phyloP scores from a whole-genome alignment of 23 red algal genomes.

The Gracilariopsis chorda region DNA sequence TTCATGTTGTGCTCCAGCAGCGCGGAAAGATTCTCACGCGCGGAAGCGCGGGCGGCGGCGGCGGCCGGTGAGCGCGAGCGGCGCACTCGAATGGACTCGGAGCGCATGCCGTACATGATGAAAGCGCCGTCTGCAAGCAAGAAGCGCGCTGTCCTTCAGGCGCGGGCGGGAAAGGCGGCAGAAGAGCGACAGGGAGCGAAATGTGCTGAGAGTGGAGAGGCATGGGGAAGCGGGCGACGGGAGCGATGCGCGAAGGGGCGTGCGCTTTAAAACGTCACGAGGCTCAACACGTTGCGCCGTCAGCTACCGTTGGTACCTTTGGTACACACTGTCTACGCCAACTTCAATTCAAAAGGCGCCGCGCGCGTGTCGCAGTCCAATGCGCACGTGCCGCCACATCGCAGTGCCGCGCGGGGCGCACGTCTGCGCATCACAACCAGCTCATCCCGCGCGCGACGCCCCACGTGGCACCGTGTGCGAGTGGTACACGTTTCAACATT shows the following conservation, averaged over 20 bases:
- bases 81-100: background rate
- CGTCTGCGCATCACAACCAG: background rate
- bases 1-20: background rate
- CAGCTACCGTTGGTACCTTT: too few species aligned
- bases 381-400: too few species aligned
- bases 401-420: background rate
- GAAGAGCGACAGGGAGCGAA: too few species aligned
- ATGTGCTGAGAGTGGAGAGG: too few species aligned
- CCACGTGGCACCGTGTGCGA: background rate
- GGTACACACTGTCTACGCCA: too few species aligned
- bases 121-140: background rate
- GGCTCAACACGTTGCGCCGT: too few species aligned
- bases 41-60: background rate
- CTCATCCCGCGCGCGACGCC: background rate
- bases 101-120: conserved; percentile 9
- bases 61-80: background rate
- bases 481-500: background rate
- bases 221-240: too few species aligned
- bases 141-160: too few species aligned
- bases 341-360: background rate
- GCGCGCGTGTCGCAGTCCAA: background rate
- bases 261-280: too few species aligned
- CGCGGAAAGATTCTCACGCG: background rate
- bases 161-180: too few species aligned
- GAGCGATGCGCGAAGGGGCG: too few species aligned